Evolutionary conservation across 2,329 filamentous ascomycete genomes (phyloP).

Genomic region (Byssochlamys sp.): DNA sequence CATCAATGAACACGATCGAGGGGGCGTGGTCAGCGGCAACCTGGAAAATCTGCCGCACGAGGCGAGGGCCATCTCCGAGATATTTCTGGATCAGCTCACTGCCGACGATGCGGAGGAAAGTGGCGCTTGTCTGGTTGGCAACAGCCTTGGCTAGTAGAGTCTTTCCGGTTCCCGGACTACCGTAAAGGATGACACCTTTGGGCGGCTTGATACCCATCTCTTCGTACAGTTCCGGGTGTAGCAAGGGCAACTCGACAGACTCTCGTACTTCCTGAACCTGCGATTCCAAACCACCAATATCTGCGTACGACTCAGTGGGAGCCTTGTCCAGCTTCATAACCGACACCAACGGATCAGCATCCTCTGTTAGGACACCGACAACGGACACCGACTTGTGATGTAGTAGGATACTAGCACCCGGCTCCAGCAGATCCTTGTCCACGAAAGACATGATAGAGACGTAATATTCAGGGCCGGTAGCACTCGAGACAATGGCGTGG

Average conservation of each 20-base stretch:
- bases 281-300: slow-evolving; percentile 88
- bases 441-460: slow-evolving; percentile 99
- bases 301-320: slow-evolving; percentile 92
- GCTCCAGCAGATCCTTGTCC: slow-evolving; percentile 94
- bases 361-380: slow-evolving; percentile 91
- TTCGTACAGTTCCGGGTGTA: slow-evolving; percentile 95
- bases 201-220: slow-evolving; percentile 99
- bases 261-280: slow-evolving; percentile 98
- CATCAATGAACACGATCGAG: slow-evolving; percentile 97
- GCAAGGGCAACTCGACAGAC: slow-evolving; percentile 85
- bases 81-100: slow-evolving; percentile 98
- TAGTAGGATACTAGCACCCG: slow-evolving; percentile 84
- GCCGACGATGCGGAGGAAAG: slow-evolving; percentile 92
- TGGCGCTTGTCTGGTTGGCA: slow-evolving; percentile 96
- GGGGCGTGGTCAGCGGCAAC: slow-evolving; percentile 92
- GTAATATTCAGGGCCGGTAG: slow-evolving; percentile 95
- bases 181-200: slow-evolving; percentile 98
- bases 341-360: slow-evolving; percentile 86
- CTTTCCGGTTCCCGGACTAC: slow-evolving; percentile 92
- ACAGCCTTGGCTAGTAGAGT: slow-evolving; percentile 92
- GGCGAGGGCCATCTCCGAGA: slow-evolving; percentile 83
- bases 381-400: slow-evolving; percentile 98
- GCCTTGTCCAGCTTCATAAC: slow-evolving; percentile 99
- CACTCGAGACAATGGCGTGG: slow-evolving; percentile 95
- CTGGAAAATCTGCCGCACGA: slow-evolving; percentile 84